A percentile compares a stretch with the other conserved stretches of the same genome.
These are phyloP conservation scores for Backusella australiensis DNA, from an alignment of 192 early-diverging fungal species.

Conservation along the genomic window DNA sequence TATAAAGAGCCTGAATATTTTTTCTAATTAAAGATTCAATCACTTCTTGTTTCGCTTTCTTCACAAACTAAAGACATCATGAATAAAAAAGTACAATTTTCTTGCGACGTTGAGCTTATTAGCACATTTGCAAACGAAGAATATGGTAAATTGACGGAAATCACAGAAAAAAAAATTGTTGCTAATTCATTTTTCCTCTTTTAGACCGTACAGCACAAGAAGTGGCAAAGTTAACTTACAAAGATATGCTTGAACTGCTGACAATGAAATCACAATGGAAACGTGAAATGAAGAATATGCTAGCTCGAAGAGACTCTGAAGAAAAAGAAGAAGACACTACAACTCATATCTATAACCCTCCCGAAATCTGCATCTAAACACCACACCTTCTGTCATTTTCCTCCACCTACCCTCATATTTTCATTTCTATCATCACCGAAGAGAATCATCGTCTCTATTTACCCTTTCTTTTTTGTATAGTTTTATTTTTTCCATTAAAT, in stretches of 20 bases:
- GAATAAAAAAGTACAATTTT: conserved; percentile 21
- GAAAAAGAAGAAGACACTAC: conserved; percentile 3
- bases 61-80: not conserved
- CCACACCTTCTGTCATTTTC: not conserved
- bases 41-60: not conserved
- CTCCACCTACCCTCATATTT: not conserved
- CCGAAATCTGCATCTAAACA: conserved; percentile 11
- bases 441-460: not conserved
- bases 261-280: conserved; percentile 25
- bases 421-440: not conserved
- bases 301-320: conserved; percentile 1
- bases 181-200: not conserved
- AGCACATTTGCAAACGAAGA: conserved; percentile 23
- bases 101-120: conserved; percentile 18
- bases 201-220: conserved; percentile 23
- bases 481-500: not conserved
- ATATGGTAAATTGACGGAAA: conserved; percentile 12
- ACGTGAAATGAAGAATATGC: conserved; percentile 19
- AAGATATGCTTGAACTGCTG: conserved; percentile 21
- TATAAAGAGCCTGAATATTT: not conserved
- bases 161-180: not conserved
- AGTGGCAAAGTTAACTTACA: conserved; percentile 23
- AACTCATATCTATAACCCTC: not conserved
- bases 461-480: not conserved
- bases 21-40: not conserved